Base-by-base conservation (phyloP, 495 filamentous ascomycete species). In the Hypomontagnella submonticulosa region DNA sequence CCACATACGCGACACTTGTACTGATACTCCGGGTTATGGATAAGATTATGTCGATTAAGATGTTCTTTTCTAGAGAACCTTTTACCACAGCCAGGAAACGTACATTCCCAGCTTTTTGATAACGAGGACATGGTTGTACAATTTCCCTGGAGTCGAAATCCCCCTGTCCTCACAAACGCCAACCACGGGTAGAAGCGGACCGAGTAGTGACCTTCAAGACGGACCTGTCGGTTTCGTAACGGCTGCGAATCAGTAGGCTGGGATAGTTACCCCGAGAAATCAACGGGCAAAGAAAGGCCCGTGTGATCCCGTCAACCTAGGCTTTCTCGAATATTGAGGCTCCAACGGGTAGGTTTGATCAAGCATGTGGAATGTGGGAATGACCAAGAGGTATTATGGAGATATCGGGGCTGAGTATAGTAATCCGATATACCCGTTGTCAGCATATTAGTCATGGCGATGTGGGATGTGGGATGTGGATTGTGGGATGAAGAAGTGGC, bases 41-140 rank as follows among this genome's bases (percentile, higher is more conserved):
- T 20, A n/a, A 65, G 61, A 13, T 47, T 55, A 53, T 69, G 66
- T 54, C 66, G 42, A 37, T 64, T 69, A 15, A 69, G 37, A 41
- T 69, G 66, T 20, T 69, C 66, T 42, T 69, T 69, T 65, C 66
- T 37, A 32, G 50, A 36, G 41, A 69, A 69, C 16, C 47, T 57
- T 42, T 69, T 69, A 32, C 49, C 56, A 27, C 66, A 69, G 1
- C 61, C 66, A 20, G 61, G 61, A 57, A 65, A 56, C 15, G 40
- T 23, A 19, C 66, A 69, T 48, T 61, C 53, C 49, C 55, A 69
- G 20, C 27, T 46, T 36, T 37, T 56, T 34, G 50, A 16, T 33
- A 38, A 49, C 16, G 56, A 56, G 33, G 61, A 60, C 66, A 69
- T 64, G 2, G 61, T 47, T 40, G 18, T 55, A 41, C 40, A 48